Base-by-base conservation (phyloP, 768 basidiomycete species). In the Phlebiopsis gigantea region DNA sequence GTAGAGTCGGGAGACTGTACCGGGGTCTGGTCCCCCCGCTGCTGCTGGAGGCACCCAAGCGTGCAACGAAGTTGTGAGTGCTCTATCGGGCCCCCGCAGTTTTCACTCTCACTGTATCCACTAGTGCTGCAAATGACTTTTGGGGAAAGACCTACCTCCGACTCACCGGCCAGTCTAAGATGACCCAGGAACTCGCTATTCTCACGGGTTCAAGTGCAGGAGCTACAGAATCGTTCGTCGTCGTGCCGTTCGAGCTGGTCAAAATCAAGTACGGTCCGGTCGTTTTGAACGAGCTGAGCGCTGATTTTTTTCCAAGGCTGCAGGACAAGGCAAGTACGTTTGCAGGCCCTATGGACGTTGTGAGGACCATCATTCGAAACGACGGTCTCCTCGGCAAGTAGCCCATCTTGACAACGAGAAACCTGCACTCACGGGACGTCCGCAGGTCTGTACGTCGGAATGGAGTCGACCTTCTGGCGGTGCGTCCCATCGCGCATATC, bases 401-500 rank as follows among this genome's bases (percentile, higher is more conserved):
- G 2, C 29, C 12, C 21, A 4, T 22, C 45, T 5, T 46, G 9
- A 2, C 2, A 9, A 15, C 22, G 3, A 9, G 2, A 4, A 29
- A 45, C 34, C 26, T 24, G 17, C 4, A 21, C 46, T 51, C 50
- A 41, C 22, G 1, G 19, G 22, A 21, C 8, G 25, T 21, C 43
- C 21, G 12, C 26, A 63, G 64, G 66, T 19, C 72, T 98, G 24
- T 98, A 98, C 67, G 84, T 84, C 22, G 95, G 97, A 31, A 95
- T 98, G 89, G 97, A 98, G 69, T 83, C 93, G 12, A 98, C 96
- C 1, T 96, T 98, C 75, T 98, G 96, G 96, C 82, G 95, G 91
- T 90, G 55, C 31, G 73, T 50, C 19, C 41, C 28, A 21, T 29
- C n/a, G 52, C 44, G n/a, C 46, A 42, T 43, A 25, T 29, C 46